Evolutionary conservation across 2,329 filamentous ascomycete genomes (phyloP).

Genomic region (Aspergillus sp.): DNA sequence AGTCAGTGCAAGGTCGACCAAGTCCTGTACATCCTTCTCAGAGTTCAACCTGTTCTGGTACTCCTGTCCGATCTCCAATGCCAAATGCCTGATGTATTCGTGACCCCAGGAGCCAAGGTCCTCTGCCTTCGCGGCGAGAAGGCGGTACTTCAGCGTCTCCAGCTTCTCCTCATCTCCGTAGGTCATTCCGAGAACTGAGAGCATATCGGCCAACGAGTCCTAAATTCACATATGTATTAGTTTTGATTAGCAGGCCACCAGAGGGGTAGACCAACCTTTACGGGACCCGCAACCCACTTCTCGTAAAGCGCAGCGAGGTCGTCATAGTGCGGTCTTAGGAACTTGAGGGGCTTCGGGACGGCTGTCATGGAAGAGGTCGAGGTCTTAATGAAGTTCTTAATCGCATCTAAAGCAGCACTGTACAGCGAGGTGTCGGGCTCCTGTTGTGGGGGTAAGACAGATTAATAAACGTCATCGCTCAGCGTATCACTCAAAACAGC

Average conservation of each 20-base stretch:
- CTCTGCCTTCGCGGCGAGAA: conserved; percentile 73
- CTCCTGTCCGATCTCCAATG: conserved; percentile 91
- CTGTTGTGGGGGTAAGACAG: conserved; percentile 41
- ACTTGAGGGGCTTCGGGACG: conserved; percentile 96
- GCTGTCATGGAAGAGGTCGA: conserved; percentile 99
- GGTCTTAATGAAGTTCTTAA: conserved; percentile 98
- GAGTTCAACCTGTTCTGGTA: conserved; percentile 82
- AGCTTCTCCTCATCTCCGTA: conserved; percentile 94
- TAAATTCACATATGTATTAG: conserved; percentile 22
- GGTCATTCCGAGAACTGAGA: conserved; percentile 98
- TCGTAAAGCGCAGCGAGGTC: conserved; percentile 83
- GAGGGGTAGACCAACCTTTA: conserved; percentile 61
- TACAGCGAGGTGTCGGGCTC: conserved; percentile 85
- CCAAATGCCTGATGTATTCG: conserved; percentile 94
- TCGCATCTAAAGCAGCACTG: conserved; percentile 86
- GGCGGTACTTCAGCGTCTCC: conserved; percentile 92
- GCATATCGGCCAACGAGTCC: conserved; percentile 80
- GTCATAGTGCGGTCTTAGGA: conserved; percentile 94
- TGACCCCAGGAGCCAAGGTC: conserved; percentile 98
- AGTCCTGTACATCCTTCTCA: conserved; percentile 77
- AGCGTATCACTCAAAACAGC: conserved; percentile 1
- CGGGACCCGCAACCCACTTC: conserved; percentile 74
- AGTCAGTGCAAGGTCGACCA: conserved; percentile 76
- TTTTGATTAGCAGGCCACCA: background rate
- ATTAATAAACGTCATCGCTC: conserved; percentile 22